Percentiles rank a stretch among this genome's conserved stretches.
phyloP scores from a whole-genome alignment of 2,329 filamentous ascomycete genomes.

The Aspergillus puulaauensis region DNA sequence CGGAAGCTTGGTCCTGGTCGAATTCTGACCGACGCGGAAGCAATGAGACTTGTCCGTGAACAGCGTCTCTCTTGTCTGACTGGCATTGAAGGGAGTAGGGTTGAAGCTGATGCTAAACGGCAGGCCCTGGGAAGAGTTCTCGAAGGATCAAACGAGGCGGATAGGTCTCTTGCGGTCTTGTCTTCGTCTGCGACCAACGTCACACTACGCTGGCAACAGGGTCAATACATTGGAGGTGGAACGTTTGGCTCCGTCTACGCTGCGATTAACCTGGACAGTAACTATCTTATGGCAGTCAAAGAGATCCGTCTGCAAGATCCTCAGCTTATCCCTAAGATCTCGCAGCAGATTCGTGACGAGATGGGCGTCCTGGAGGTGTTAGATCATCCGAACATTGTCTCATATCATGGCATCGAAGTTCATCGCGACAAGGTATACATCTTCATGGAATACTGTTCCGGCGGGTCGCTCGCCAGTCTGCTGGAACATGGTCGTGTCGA shows the following conservation, averaged over 20 bases:
- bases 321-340: slow-evolving; percentile 90
- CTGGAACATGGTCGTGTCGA: slow-evolving; percentile 96
- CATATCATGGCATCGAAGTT: slow-evolving; percentile 96
- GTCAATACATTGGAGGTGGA: slow-evolving; percentile 94
- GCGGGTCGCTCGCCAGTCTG: slow-evolving; percentile 83
- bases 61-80: slow-evolving; percentile 72
- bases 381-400: slow-evolving; percentile 96
- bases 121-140: slow-evolving; percentile 87
- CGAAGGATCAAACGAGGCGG: slow-evolving; percentile 92
- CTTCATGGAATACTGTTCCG: slow-evolving; percentile 99
- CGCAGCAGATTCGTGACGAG: slow-evolving; percentile 90
- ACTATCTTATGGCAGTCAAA: slow-evolving; percentile 97
- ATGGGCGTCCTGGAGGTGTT: slow-evolving; percentile 95
- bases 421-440: slow-evolving; percentile 99
- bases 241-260: slow-evolving; percentile 98
- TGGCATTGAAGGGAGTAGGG: slow-evolving; percentile 74
- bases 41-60: slow-evolving; percentile 69
- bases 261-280: slow-evolving; percentile 94
- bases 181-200: slow-evolving; percentile 94
- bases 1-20: slow-evolving; percentile 75
- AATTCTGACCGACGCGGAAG: slow-evolving; percentile 79
- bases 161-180: slow-evolving; percentile 88
- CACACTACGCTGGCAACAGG: slow-evolving; percentile 95
- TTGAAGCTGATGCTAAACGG: slow-evolving; percentile 77
- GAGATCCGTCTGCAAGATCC: slow-evolving; percentile 97